Conservation (phyloP, 2,329 filamentous ascomycete species). For the Fusarium anguioides region DNA sequence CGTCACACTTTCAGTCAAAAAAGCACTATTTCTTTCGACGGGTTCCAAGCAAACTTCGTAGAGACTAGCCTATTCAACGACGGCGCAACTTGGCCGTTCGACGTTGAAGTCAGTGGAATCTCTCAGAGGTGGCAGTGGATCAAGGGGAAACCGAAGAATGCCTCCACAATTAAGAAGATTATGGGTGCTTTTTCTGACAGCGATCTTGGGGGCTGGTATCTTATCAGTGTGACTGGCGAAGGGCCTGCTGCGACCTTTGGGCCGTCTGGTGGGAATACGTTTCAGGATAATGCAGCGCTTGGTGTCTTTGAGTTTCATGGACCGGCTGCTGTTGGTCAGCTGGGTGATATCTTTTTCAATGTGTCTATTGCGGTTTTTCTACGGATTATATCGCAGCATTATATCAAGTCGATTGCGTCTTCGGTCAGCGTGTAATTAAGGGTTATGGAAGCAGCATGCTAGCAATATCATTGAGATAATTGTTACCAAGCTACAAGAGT, state of each 20-base stretch:
- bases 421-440: not conserved
- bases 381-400: conserved; percentile 7
- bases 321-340: not conserved
- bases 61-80: conserved; percentile 5
- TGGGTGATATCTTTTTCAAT: not conserved
- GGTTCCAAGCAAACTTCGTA: not conserved
- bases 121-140: conserved; percentile 7
- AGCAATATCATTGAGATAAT: too few species aligned
- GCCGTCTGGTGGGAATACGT: not conserved
- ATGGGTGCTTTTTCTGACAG: not conserved
- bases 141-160: not conserved
- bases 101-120: not conserved
- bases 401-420: not conserved
- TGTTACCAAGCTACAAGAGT: too few species aligned
- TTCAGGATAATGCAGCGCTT: not conserved
- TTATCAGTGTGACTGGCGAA: not conserved
- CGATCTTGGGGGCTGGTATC: conserved; percentile 3
- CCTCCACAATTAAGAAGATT: not conserved
- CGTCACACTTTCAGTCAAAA: not conserved
- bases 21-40: not conserved
- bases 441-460: too few species aligned
- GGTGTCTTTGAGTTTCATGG: not conserved
- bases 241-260: not conserved
- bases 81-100: not conserved
- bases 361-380: not conserved